Evolutionary conservation across 768 basidiomycete genomes (phyloP).

Genomic region (Amanita muscaria): DNA sequence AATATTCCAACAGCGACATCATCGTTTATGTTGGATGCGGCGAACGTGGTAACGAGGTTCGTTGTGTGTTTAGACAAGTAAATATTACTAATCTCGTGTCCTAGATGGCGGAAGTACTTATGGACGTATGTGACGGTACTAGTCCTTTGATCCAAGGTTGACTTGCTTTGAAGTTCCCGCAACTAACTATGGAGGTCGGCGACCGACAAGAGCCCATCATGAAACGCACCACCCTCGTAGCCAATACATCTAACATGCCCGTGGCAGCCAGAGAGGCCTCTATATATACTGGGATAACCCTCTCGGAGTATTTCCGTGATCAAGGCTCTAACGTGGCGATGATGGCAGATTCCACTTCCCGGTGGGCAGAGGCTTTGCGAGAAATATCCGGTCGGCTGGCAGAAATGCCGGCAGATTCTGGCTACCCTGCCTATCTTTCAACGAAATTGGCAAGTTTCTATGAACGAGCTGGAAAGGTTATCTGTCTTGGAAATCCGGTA

Average conservation of each 20-base stretch:
- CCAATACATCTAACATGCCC: slow-evolving; percentile 99
- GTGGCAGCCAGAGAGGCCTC: slow-evolving; percentile 99
- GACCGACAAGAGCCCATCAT: slow-evolving; percentile 98
- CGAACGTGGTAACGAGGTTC: slow-evolving; percentile 93
- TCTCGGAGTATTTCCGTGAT: slow-evolving; percentile 99
- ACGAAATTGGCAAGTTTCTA: slow-evolving; percentile 98
- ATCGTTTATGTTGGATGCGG: slow-evolving; percentile 99
- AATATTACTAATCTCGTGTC: slow-evolving; percentile 6
- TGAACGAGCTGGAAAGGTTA: slow-evolving; percentile 95
- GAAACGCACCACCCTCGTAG: slow-evolving; percentile 98
- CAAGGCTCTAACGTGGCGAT: slow-evolving; percentile 96
- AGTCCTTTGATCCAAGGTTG: background rate
- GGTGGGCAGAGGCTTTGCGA: slow-evolving; percentile 98
- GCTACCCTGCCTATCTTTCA: slow-evolving; percentile 94
- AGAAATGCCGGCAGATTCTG: slow-evolving; percentile 99
- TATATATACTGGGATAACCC: slow-evolving; percentile 98
- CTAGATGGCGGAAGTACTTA: slow-evolving; percentile 96
- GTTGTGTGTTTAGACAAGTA: slow-evolving; percentile 9
- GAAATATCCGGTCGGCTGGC: slow-evolving; percentile 99
- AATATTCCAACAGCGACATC: slow-evolving; percentile 98
- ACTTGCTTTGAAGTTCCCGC: slow-evolving; percentile 57
- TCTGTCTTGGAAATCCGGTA: slow-evolving; percentile 80
- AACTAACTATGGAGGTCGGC: slow-evolving; percentile 85
- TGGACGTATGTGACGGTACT: slow-evolving; percentile 55
- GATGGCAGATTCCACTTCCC: slow-evolving; percentile 99